Evolutionary conservation across 495 filamentous ascomycete genomes (phyloP), one percentile per base, ranked within the genome.

Genomic region (Parmelia sp.): DNA sequence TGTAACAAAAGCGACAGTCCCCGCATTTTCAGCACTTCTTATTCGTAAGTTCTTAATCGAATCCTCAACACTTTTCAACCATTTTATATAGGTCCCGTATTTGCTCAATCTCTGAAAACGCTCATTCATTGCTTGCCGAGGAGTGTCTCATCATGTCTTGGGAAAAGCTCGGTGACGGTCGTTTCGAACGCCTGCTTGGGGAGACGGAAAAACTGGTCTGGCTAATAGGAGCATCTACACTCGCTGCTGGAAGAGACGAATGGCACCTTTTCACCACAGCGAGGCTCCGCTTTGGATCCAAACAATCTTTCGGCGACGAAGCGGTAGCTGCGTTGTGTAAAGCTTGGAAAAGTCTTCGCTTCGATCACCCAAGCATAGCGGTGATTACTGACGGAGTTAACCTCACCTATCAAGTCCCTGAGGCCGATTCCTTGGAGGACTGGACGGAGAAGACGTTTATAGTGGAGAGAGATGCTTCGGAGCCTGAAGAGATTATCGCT

Each of bases 91-190:
- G 6, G 36, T 11, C 11, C 11, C 5, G 36, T 11, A 37, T 6
- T 6, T 11, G 5, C 36, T 37, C 36, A 11, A 37, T 37, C 36
- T 37, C 36, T 37, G 36, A 6, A 37, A 37, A 11, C 36, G n/a
- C n/a, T n/a, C n/a, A n/a, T n/a, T n/a, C n/a, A n/a, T 37, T 5
- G 11, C 6, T 37, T 6, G 5, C 36, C 36, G 36, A 37, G 5
- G 11, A 37, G 6, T 37, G 6, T 37, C 36, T 37, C 36, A 7
- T 77, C 78, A 17, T 78, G 75, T n/a, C 80, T 79, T 66, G 40
- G 40, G 17, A 15, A 42, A 42, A 3, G 5, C 9, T 42, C 12
- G 17, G 40, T 15, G 40, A 42, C 9, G 40, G 40, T 42, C 15
- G 40, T 15, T 8, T 42, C 40, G 40, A 42, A 19, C 40, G 40